A percentile compares a stretch with the other conserved stretches of the same genome.
Evolutionary conservation across 495 filamentous ascomycete species (phyloP).

Genomic region (Xylaria palmicola): DNA sequence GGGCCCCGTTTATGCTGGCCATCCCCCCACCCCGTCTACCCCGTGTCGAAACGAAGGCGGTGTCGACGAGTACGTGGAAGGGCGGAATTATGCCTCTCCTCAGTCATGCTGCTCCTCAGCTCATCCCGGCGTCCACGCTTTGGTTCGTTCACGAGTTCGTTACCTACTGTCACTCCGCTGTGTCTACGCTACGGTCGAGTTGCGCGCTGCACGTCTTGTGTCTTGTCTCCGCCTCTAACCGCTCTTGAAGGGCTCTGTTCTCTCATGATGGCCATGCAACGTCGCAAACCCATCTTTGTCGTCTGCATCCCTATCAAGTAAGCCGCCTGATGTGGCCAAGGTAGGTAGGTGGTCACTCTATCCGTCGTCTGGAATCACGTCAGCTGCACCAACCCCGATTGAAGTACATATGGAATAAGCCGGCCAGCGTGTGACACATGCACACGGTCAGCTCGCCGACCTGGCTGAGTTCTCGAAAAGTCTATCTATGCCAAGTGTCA

Average conservation of each 20-base stretch:
- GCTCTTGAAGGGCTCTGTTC: slow-evolving; percentile 2
- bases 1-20: slow-evolving; percentile 14
- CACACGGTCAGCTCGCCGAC: slow-evolving; percentile 6
- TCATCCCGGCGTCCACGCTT: not conserved
- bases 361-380: not conserved
- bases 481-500: not conserved
- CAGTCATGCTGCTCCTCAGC: too few relatives aligned
- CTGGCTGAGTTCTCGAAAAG: slow-evolving; percentile 3
- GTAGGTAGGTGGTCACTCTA: slow-evolving; percentile 9
- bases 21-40: slow-evolving; percentile 13
- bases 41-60: not conserved
- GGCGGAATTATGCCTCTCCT: slow-evolving; percentile 11
- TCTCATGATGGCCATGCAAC: slow-evolving; percentile 5
- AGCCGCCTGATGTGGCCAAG: not conserved
- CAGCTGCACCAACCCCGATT: slow-evolving; percentile 8
- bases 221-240: too few relatives aligned
- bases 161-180: not conserved
- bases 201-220: too few relatives aligned
- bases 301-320: not conserved
- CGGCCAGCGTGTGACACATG: slow-evolving; percentile 11
- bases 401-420: not conserved
- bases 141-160: too few relatives aligned
- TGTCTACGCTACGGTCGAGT: too few relatives aligned
- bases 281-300: slow-evolving; percentile 2
- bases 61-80: too few relatives aligned